phyloP scores from a whole-genome alignment of 169 alveolate genomes.

The Cystoisospora suis region DNA sequence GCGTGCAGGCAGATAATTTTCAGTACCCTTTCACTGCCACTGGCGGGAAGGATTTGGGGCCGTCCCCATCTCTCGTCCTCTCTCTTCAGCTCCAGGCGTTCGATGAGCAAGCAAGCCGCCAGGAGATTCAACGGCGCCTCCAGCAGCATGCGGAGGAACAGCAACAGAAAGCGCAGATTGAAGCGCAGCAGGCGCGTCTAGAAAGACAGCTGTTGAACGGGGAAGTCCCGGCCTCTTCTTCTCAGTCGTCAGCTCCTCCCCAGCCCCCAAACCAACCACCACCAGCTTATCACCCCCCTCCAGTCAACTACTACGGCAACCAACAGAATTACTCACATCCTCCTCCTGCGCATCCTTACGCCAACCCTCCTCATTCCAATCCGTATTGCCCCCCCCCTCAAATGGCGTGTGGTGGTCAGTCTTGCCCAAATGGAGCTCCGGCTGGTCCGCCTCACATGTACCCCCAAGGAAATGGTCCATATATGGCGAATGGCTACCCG shows the following conservation, averaged over 20 bases:
- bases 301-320: not conserved
- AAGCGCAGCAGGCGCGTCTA: conserved; percentile 32
- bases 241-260: not conserved
- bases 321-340: not conserved
- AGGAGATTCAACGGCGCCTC: conserved; percentile 30
- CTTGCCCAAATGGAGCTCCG: not conserved
- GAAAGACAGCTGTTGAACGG: conserved; percentile 31
- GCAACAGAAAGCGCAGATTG: not conserved
- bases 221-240: not conserved
- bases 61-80: not conserved
- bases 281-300: not conserved
- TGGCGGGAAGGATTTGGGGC: not conserved
- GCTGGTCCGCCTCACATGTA: not conserved
- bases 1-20: not conserved
- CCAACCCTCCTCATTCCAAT: not conserved
- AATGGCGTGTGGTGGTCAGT: not conserved
- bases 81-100: not conserved
- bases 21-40: not conserved
- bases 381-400: not conserved
- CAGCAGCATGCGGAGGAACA: conserved; percentile 35
- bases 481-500: not conserved
- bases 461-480: not conserved
- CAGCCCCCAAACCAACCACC: not conserved
- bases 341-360: not conserved
- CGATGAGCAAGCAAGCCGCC: conserved; percentile 24